These are phyloP conservation scores for Westerdykella ornata DNA, from an alignment of 2,329 filamentous ascomycete genomes.

Conservation along the genomic window DNA sequence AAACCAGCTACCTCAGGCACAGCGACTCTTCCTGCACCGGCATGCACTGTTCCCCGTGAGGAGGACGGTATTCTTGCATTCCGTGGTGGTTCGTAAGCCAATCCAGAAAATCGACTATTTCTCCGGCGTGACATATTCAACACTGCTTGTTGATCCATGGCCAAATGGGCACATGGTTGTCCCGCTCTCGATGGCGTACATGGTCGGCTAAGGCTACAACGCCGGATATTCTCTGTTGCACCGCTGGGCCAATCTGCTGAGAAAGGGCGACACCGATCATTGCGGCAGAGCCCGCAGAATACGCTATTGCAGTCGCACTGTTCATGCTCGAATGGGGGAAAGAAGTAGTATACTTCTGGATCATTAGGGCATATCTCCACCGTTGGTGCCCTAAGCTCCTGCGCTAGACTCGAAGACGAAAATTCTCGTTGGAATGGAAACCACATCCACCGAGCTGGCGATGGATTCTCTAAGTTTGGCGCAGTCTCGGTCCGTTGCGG, in stretches of 20 bases:
- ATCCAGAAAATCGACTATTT: neutral
- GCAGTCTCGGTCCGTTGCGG: conserved; percentile 3
- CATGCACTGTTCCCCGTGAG: neutral
- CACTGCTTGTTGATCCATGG: too few relatives aligned
- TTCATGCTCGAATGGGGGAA: conserved; percentile 14
- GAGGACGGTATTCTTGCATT: neutral
- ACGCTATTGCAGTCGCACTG: neutral
- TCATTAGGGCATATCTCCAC: conserved; percentile 16
- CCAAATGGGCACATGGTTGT: too few relatives aligned
- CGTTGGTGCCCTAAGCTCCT: conserved; percentile 5
- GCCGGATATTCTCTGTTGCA: too few relatives aligned
- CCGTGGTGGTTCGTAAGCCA: neutral
- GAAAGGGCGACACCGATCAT: too few relatives aligned
- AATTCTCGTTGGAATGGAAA: neutral
- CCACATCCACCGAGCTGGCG: neutral
- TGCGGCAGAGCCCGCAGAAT: neutral
- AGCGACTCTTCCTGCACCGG: too few relatives aligned
- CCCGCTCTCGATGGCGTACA: too few relatives aligned
- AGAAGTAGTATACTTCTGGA: conserved; percentile 13
- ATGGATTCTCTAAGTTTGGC: neutral
- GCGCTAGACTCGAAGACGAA: conserved; percentile 1
- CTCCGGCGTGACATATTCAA: too few relatives aligned
- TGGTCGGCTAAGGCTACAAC: too few relatives aligned
- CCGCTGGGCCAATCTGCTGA: too few relatives aligned
- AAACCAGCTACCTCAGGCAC: too few relatives aligned